Conservation (phyloP, 257 asterid species). For the Nicotiana sylvestris region DNA sequence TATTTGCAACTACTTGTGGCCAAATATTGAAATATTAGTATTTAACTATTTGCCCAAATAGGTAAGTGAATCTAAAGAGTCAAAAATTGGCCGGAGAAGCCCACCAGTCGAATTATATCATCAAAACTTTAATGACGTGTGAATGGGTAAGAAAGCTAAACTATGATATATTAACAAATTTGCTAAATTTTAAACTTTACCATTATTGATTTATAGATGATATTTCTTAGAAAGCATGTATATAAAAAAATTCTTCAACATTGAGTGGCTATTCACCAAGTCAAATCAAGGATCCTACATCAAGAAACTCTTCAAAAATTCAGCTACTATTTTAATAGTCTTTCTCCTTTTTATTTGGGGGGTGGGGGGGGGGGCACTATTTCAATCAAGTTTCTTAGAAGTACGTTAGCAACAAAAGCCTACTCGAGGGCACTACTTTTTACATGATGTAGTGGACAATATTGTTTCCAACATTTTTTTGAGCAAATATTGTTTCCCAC, state of each 20-base stretch:
- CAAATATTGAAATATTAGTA: background rate
- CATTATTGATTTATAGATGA: background rate
- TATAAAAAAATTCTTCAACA: background rate
- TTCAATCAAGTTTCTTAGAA: background rate
- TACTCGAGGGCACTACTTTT: background rate
- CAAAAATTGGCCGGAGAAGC: conserved; percentile 1
- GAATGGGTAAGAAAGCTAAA: background rate
- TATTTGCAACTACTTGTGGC: background rate
- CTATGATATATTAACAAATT: background rate
- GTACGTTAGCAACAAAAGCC: background rate
- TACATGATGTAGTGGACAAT: background rate
- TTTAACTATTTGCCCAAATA: background rate
- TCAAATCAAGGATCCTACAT: background rate
- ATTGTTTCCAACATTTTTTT: background rate
- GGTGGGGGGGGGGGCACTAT: background rate
- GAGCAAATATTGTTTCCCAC: background rate
- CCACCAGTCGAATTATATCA: background rate
- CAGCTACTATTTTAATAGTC: background rate
- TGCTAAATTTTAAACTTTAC: background rate
- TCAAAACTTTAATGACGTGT: background rate
- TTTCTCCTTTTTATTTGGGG: background rate
- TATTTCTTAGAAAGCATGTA: background rate
- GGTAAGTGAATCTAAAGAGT: background rate
- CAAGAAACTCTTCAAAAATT: background rate
- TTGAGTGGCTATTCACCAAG: background rate